Evolutionary conservation across 768 basidiomycete genomes (phyloP).

Genomic region (Termitomyces titanicus): DNA sequence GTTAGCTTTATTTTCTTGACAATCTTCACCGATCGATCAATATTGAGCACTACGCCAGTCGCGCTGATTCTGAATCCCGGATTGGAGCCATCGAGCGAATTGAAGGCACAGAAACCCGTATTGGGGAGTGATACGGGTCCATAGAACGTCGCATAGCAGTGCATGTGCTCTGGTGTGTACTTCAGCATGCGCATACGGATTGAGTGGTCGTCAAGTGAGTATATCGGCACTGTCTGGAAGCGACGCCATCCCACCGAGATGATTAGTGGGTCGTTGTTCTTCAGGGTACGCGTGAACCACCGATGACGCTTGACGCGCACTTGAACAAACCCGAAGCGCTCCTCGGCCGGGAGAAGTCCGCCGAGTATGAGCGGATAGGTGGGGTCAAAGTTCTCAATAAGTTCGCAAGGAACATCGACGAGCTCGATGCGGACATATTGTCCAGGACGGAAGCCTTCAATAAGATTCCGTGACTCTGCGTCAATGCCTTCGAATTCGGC

Average conservation of each 20-base stretch:
- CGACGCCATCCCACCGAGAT: conserved; percentile 97
- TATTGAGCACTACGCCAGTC: conserved; percentile 91
- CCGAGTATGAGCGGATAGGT: conserved; percentile 89
- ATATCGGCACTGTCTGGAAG: conserved; percentile 93
- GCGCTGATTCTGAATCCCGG: conserved; percentile 87
- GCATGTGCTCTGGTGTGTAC: conserved; percentile 99
- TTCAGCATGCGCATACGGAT: conserved; percentile 99
- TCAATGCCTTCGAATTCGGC: conserved; percentile 83
- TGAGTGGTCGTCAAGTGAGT: conserved; percentile 95
- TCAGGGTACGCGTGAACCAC: conserved; percentile 88
- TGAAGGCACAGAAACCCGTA: conserved; percentile 98
- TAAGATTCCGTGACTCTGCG: conserved; percentile 69
- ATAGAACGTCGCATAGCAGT: conserved; percentile 97
- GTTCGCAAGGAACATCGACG: conserved; percentile 78
- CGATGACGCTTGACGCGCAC: conserved; percentile 95
- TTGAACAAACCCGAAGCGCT: conserved; percentile 90
- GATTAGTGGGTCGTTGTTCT: conserved; percentile 96
- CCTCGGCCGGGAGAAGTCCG: conserved; percentile 85
- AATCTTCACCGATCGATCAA: conserved; percentile 89
- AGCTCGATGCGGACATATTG: conserved; percentile 93
- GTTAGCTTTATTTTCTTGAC: conserved; percentile 99
- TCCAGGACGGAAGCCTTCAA: conserved; percentile 91
- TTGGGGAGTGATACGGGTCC: conserved; percentile 90
- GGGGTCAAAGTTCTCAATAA: conserved; percentile 92
- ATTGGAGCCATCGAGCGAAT: conserved; percentile 62